These are phyloP conservation scores for Sporothrix sp. DNA, from an alignment of 2,329 filamentous ascomycete genomes.

Conservation along the genomic window DNA sequence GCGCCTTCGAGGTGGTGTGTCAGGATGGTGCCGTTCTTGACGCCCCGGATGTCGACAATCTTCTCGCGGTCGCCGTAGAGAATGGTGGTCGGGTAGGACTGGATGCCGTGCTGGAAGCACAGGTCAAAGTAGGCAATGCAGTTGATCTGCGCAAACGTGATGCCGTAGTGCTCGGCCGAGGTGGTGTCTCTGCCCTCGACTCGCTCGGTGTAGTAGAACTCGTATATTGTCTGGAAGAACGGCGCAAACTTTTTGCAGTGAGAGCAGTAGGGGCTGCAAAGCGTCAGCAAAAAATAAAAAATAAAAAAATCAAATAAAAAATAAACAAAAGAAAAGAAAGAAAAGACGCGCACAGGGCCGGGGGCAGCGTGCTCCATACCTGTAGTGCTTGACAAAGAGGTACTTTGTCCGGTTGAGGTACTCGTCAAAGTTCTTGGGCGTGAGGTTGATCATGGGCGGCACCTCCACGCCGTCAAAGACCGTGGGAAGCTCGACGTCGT, in stretches of 20 bases:
- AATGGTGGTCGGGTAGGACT: constrained; percentile 64
- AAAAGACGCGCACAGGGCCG: too few species aligned
- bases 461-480: constrained; percentile 58
- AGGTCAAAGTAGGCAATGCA: constrained; percentile 75
- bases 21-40: constrained; percentile 56
- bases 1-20: constrained; percentile 29
- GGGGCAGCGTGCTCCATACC: too few species aligned
- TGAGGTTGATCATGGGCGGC: constrained; percentile 54
- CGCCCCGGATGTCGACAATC: constrained; percentile 53
- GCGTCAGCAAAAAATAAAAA: background rate
- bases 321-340: background rate
- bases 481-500: constrained; percentile 38
- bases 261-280: constrained; percentile 45
- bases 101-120: constrained; percentile 58
- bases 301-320: too few species aligned
- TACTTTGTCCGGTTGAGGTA: constrained; percentile 45
- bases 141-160: constrained; percentile 78
- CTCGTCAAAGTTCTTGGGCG: constrained; percentile 45
- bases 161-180: constrained; percentile 78
- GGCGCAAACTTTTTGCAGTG: constrained; percentile 77
- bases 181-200: constrained; percentile 41
- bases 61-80: constrained; percentile 72
- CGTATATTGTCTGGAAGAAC: constrained; percentile 83
- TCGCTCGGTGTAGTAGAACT: constrained; percentile 86
- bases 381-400: constrained; percentile 55